Percentiles rank a stretch among this genome's conserved stretches.
These are phyloP conservation scores for Aplosporella prunicola DNA, from an alignment of 2,329 filamentous ascomycete species.

Conservation along the genomic window DNA sequence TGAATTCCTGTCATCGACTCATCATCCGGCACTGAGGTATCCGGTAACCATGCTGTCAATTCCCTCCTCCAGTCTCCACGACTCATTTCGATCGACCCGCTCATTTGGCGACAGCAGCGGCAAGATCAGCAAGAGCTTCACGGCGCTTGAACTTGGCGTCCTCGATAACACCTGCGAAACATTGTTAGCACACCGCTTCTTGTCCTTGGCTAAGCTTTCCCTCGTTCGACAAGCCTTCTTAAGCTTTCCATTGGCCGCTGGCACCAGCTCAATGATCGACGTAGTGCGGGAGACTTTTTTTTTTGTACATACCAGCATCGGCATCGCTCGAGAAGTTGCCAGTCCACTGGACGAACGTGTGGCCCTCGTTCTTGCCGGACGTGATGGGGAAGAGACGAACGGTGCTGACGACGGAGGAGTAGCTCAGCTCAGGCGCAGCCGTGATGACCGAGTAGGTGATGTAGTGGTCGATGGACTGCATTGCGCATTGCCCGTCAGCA, in stretches of 20 bases:
- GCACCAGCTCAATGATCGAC: too few species aligned
- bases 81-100: too few species aligned
- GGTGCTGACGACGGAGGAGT: slow-evolving; percentile 58
- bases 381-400: slow-evolving; percentile 57
- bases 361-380: slow-evolving; percentile 53
- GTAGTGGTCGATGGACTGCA: slow-evolving; percentile 59
- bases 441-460: slow-evolving; percentile 67
- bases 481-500: slow-evolving; percentile 1
- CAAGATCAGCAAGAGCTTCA: slow-evolving; percentile 59
- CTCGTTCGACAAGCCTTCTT: too few species aligned
- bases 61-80: slow-evolving; percentile 1
- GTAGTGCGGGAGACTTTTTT: too few species aligned
- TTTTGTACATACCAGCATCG: slow-evolving; percentile 49
- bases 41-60: background rate
- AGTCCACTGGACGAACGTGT: slow-evolving; percentile 60
- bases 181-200: slow-evolving; percentile 8
- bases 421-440: slow-evolving; percentile 53
- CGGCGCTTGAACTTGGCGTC: slow-evolving; percentile 70
- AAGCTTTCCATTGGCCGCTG: too few species aligned
- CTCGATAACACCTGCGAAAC: slow-evolving; percentile 53
- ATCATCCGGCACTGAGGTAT: too few species aligned
- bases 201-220: background rate
- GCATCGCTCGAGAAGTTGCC: slow-evolving; percentile 63
- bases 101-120: slow-evolving; percentile 37
- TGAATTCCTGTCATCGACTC: too few species aligned